Conservation (phyloP, 2,329 filamentous ascomycete species). For the Colletotrichum karsti region DNA sequence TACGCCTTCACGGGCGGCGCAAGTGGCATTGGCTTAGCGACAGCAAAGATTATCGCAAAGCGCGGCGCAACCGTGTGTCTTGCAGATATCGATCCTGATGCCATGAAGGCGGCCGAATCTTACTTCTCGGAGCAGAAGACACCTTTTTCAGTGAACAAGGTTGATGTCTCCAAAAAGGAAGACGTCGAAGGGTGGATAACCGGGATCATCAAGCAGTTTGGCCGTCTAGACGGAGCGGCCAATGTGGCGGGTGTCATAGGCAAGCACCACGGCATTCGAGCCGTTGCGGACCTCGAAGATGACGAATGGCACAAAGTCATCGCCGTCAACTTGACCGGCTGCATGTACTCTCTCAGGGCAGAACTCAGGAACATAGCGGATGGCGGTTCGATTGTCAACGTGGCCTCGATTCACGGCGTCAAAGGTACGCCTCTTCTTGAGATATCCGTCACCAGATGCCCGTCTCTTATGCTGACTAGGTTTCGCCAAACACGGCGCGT, state of each 20-base stretch:
- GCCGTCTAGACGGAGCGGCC: constrained; percentile 61
- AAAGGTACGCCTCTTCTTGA: constrained; percentile 35
- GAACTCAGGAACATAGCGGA: constrained; percentile 53
- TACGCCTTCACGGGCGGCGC: constrained; percentile 42
- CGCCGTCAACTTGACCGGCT: constrained; percentile 58
- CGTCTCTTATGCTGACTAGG: constrained; percentile 31
- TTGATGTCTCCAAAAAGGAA: constrained; percentile 56
- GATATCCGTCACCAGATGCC: not conserved
- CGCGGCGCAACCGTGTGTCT: constrained; percentile 47
- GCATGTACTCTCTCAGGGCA: constrained; percentile 59
- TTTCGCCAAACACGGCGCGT: constrained; percentile 44
- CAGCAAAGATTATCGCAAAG: constrained; percentile 45
- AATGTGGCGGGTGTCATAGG: constrained; percentile 64
- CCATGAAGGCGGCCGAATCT: constrained; percentile 38
- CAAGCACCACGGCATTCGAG: constrained; percentile 46
- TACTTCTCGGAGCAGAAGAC: constrained; percentile 36
- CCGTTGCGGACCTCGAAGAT: constrained; percentile 52
- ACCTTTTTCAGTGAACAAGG: constrained; percentile 38
- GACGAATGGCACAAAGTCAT: constrained; percentile 58
- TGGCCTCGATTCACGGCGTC: constrained; percentile 60
- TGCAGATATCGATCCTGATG: constrained; percentile 44
- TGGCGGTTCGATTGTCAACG: constrained; percentile 67
- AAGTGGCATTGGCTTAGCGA: constrained; percentile 50
- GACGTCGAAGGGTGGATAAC: constrained; percentile 62
- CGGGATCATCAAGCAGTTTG: constrained; percentile 55